These are phyloP conservation scores for Nitzschia sp. DNA, from an alignment of 108 stramenopile species.

Conservation along the genomic window DNA sequence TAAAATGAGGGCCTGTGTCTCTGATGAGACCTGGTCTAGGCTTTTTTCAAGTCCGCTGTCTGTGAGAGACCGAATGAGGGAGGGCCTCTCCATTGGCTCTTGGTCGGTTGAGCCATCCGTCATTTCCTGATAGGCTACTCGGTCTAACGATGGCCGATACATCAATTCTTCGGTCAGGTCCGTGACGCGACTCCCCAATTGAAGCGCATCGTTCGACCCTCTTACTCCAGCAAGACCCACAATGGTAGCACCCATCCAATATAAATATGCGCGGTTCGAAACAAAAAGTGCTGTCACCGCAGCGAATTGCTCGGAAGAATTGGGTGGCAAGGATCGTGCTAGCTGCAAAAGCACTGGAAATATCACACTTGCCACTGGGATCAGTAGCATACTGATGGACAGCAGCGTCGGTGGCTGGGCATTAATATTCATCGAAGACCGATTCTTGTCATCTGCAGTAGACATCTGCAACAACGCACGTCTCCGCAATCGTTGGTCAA, in stretches of 20 bases:
- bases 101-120: background rate
- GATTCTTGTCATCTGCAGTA: too few species aligned
- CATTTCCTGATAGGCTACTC: background rate
- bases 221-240: constrained; percentile 28
- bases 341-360: constrained; percentile 18
- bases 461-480: too few species aligned
- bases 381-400: background rate
- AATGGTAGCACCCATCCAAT: constrained; percentile 23
- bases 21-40: constrained; percentile 24
- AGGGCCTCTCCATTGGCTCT: background rate
- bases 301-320: constrained; percentile 30
- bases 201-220: constrained; percentile 8
- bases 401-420: background rate
- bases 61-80: constrained; percentile 8
- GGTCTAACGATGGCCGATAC: constrained; percentile 13
- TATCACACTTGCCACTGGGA: background rate
- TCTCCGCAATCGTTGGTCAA: too few species aligned
- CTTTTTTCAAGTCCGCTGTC: constrained; percentile 20
- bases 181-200: constrained; percentile 25
- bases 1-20: constrained; percentile 27
- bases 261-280: constrained; percentile 32
- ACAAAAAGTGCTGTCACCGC: constrained; percentile 29
- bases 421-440: too few species aligned
- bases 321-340: constrained; percentile 32
- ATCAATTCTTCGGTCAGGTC: constrained; percentile 35